phyloP scores from a whole-genome alignment of 148 eudicot genomes.

The Linanthus parryae region DNA sequence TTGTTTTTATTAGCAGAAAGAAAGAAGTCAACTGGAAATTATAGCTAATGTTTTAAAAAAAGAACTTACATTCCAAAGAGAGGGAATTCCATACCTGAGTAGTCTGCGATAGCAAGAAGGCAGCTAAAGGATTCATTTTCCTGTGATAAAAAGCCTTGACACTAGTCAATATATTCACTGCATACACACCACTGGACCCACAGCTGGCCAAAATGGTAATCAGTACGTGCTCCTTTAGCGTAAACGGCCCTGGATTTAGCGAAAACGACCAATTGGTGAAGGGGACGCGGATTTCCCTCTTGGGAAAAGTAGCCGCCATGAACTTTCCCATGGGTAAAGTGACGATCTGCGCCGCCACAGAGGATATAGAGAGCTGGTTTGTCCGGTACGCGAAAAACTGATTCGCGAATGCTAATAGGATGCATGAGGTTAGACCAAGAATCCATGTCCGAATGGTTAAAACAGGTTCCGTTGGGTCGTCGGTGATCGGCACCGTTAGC shows the following conservation, averaged over 20 bases:
- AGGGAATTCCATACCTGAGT: slow-evolving; percentile 78
- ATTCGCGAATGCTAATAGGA: slow-evolving; percentile 34
- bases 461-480: slow-evolving; percentile 35
- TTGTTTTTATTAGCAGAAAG: too few relatives aligned
- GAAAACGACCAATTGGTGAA: slow-evolving; percentile 31
- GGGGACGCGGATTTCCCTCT: slow-evolving; percentile 14
- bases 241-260: slow-evolving; percentile 66
- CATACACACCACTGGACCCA: slow-evolving; percentile 44
- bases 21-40: too few relatives aligned
- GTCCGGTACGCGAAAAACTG: slow-evolving; percentile 32
- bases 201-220: slow-evolving; percentile 52
- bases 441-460: slow-evolving; percentile 56
- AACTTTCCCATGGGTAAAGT: slow-evolving; percentile 39
- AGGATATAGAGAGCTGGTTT: slow-evolving; percentile 16
- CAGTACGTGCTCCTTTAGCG: slow-evolving; percentile 60
- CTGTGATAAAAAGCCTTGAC: slow-evolving; percentile 48
- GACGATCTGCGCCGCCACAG: slow-evolving; percentile 34
- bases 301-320: slow-evolving; percentile 43
- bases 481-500: slow-evolving; percentile 51
- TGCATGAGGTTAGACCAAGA: slow-evolving; percentile 38
- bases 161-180: slow-evolving; percentile 29
- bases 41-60: too few relatives aligned
- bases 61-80: too few relatives aligned
- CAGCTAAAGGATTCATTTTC: slow-evolving; percentile 23
- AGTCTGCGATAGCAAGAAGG: slow-evolving; percentile 33